Evolutionary conservation across 1,284 basidiomycete genomes (phyloP).

Genomic region (Ustilago trichophora): DNA sequence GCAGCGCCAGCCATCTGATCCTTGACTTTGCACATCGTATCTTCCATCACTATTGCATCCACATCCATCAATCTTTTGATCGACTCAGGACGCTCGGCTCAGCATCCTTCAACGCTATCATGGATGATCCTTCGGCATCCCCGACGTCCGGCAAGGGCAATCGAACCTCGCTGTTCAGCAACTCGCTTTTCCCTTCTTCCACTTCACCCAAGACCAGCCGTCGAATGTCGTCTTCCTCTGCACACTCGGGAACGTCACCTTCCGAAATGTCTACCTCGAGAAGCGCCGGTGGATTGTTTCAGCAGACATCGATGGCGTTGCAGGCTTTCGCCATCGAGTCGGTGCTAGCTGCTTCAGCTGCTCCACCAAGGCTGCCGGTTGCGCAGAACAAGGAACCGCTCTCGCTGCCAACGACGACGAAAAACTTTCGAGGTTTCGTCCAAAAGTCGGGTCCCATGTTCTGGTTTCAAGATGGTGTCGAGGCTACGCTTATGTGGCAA

Average conservation of each 20-base stretch:
- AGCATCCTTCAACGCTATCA: no score
- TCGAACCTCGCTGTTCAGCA: constrained; percentile 33
- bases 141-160: constrained; percentile 28
- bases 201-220: constrained; percentile 11
- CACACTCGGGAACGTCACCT: background rate
- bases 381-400: constrained; percentile 62
- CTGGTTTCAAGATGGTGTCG: constrained; percentile 64
- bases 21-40: background rate
- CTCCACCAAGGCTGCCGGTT: constrained; percentile 57
- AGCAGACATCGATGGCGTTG: constrained; percentile 50
- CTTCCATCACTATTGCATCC: background rate
- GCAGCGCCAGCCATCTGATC: no score
- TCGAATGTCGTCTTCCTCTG: constrained; percentile 16
- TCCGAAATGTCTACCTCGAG: constrained; percentile 18
- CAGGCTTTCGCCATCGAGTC: constrained; percentile 55
- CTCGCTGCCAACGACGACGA: constrained; percentile 59
- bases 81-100: no score
- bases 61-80: no score
- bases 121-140: constrained; percentile 32
- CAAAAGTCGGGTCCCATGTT: constrained; percentile 65
- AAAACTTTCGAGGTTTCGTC: constrained; percentile 65
- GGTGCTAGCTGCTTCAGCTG: constrained; percentile 50
- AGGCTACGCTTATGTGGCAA: constrained; percentile 64
- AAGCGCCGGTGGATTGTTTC: constrained; percentile 18
- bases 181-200: constrained; percentile 20